These are phyloP conservation scores for Sanguinoderma infundibulare DNA, from an alignment of 1,284 basidiomycete genomes.

Conservation along the genomic window DNA sequence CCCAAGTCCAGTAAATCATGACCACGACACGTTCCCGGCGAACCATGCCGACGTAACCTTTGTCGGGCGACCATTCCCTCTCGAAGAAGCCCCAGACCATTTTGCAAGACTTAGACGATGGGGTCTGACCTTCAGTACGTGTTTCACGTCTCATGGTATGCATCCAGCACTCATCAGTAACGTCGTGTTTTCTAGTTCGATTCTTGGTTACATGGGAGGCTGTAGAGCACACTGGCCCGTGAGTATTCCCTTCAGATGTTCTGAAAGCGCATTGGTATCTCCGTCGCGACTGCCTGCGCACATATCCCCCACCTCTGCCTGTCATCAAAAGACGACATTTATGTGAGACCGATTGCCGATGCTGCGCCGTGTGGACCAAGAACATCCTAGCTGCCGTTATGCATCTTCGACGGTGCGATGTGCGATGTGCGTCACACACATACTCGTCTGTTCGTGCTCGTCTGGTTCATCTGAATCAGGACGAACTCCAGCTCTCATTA, in stretches of 20 bases:
- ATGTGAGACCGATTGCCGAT: too few species aligned
- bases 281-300: too few species aligned
- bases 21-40: conserved; percentile 65
- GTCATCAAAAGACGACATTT: too few species aligned
- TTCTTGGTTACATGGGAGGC: conserved; percentile 98
- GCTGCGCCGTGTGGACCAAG: too few species aligned
- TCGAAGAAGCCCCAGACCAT: conserved; percentile 84
- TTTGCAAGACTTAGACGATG: conserved; percentile 80
- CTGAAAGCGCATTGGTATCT: neutral
- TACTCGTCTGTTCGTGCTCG: too few species aligned
- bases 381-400: too few species aligned
- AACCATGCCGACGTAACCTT: conserved; percentile 73
- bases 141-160: neutral
- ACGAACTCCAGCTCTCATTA: too few species aligned
- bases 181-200: conserved; percentile 56
- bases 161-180: conserved; percentile 1
- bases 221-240: conserved; percentile 90
- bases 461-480: too few species aligned
- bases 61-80: conserved; percentile 82
- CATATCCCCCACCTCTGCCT: too few species aligned
- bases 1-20: conserved; percentile 65
- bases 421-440: too few species aligned
- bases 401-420: too few species aligned
- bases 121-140: conserved; percentile 85
- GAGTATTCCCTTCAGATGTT: conserved; percentile 38